Evolutionary conservation across 2,329 filamentous ascomycete species (phyloP), one percentile per base, ranked within the genome.

Genomic region (Curvularia verruculosa): DNA sequence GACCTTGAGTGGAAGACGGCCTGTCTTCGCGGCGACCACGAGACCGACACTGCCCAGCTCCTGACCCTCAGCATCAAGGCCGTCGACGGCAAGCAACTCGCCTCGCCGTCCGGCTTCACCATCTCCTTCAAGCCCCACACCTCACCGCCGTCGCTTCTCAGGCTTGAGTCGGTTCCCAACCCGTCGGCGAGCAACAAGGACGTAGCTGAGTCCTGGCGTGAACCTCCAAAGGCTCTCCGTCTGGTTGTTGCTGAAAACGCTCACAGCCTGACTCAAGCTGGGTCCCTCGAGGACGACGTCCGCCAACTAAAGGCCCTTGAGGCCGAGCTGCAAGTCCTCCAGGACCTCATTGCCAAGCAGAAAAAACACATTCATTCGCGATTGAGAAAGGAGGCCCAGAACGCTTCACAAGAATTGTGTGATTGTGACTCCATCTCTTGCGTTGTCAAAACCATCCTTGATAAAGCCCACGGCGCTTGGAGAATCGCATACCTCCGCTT

Each of bases 391-490:
- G 66, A 75, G 40, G 61, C 63, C 10, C 60, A 71, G 13, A 63
- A 63, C n/a, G 67, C 81, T 10, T 71, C 70, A 18, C 69, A 79
- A 36, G 74, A 80, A 18, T 61, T 81, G 12, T 65, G 73, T 54
- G 66, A 79, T 45, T 82, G 80, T 60, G 75, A 80, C 56, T 75
- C 74, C 54, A 60, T 82, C 48, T 65, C 73, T 19, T 82, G 80
- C 59, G 71, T 79, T 44, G 59, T 80, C 47, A 75, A 77, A 56
- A 73, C 77, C 19, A 68, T 78, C 41, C 67, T 67, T n/a, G 55
- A 70, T 46, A 74, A 74, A 61, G 75, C 74, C 19, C 70, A 75
- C 54, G 68, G 71, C 47, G 72, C 70, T 44, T 74, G 71, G 65
- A 65, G 59, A 37, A 53, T 74, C 21, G 59, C 73, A 19, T 73